Percentiles rank a stretch among this genome's conserved stretches.
Conservation (phyloP, 345 rosid species). For the Eucalyptus viminalis region DNA sequence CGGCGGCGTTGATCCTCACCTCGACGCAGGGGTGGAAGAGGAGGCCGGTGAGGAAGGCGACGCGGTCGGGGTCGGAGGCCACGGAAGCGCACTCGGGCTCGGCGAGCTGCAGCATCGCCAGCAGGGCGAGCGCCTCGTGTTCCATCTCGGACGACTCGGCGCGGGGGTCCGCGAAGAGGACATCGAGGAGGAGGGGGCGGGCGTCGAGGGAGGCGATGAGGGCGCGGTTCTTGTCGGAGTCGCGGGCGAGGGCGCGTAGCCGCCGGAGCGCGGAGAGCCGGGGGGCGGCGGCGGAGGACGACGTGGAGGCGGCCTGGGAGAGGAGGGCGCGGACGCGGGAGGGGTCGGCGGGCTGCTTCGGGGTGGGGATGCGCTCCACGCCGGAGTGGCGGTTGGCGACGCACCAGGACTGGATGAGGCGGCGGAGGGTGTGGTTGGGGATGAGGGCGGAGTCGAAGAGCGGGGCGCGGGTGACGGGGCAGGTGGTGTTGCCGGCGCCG, state of each 20-base stretch:
- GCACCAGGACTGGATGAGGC: slow-evolving; percentile 96
- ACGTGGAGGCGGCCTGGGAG: slow-evolving; percentile 33
- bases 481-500: slow-evolving; percentile 82
- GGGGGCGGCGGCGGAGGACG: slow-evolving; percentile 15
- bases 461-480: slow-evolving; percentile 75
- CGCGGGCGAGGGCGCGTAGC: slow-evolving; percentile 73
- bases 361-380: slow-evolving; percentile 80
- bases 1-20: slow-evolving; percentile 68
- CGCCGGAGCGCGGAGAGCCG: slow-evolving; percentile 76
- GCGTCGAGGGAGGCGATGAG: slow-evolving; percentile 57
- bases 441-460: slow-evolving; percentile 82
- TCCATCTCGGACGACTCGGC: slow-evolving; percentile 31
- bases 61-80: slow-evolving; percentile 35
- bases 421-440: slow-evolving; percentile 98
- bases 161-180: slow-evolving; percentile 29
- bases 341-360: slow-evolving; percentile 95
- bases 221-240: slow-evolving; percentile 72
- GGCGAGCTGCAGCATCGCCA: slow-evolving; percentile 52
- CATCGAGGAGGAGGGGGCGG: slow-evolving; percentile 16
- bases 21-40: slow-evolving; percentile 52
- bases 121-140: slow-evolving; percentile 53
- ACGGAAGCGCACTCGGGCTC: slow-evolving; percentile 54
- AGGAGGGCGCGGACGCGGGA: slow-evolving; percentile 43
- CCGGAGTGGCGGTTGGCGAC: slow-evolving; percentile 80
- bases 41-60: slow-evolving; percentile 28